Conservation (phyloP, 257 asterid species). For the Solanum sitiens region DNA sequence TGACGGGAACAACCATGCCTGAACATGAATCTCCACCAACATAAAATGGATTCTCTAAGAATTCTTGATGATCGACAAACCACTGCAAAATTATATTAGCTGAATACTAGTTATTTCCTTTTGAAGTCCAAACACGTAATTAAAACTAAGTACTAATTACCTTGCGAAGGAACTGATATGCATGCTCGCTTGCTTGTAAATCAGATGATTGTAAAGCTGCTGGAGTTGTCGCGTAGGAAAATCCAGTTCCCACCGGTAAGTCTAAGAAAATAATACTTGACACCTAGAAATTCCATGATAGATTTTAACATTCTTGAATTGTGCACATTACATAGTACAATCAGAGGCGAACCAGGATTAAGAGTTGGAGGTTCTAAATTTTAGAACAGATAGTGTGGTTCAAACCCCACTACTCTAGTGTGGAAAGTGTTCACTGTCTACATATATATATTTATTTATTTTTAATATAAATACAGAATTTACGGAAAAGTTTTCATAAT, state of each 20-base stretch:
- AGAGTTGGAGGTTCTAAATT: too few species aligned
- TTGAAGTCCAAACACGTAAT: too few species aligned
- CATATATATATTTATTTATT: too few species aligned
- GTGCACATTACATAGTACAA: not conserved
- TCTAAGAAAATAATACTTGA: constrained; percentile 6
- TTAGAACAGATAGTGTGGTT: too few species aligned
- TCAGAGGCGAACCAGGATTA: too few species aligned
- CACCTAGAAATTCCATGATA: not conserved
- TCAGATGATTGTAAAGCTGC: not conserved
- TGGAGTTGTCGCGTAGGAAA: constrained; percentile 1
- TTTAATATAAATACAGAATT: too few species aligned
- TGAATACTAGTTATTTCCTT: too few species aligned
- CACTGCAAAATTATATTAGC: constrained; percentile 4
- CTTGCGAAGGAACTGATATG: constrained; percentile 2
- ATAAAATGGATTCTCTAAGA: constrained; percentile 5
- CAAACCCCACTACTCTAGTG: too few species aligned
- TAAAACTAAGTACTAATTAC: not conserved
- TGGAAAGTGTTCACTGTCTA: too few species aligned
- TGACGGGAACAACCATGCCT: constrained; percentile 6
- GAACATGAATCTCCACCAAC: constrained; percentile 10
- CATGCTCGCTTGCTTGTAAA: not conserved
- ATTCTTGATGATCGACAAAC: constrained; percentile 5
- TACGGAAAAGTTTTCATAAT: not conserved
- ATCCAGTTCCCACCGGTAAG: not conserved
- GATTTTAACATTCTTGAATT: not conserved